Conservation (phyloP, 176 grass and related monocot species). For the Carex littledalei region DNA sequence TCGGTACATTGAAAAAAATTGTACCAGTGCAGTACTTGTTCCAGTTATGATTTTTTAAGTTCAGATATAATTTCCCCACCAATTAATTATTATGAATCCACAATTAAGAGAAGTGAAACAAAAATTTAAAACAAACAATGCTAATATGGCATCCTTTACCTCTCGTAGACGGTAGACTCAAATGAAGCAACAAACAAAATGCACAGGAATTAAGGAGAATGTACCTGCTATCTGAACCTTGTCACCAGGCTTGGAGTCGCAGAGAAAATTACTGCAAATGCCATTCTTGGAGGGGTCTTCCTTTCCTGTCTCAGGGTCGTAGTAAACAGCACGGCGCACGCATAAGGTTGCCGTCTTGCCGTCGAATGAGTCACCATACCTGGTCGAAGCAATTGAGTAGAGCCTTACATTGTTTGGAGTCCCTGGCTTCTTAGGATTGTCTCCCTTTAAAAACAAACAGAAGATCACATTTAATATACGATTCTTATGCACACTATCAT, state of each 20-base stretch:
- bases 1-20: background rate
- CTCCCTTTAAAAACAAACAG: conserved; percentile 45
- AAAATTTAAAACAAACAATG: background rate
- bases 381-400: conserved; percentile 93
- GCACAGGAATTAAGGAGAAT: background rate
- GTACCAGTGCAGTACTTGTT: background rate
- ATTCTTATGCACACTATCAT: background rate
- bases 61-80: background rate
- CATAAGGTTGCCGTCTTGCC: conserved; percentile 78
- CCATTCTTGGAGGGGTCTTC: conserved; percentile 85
- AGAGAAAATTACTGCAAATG: conserved; percentile 97
- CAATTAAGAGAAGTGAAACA: background rate
- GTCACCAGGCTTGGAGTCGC: conserved; percentile 80
- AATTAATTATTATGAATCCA: background rate
- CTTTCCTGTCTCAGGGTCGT: conserved; percentile 86
- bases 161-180: background rate
- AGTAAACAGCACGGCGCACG: conserved; percentile 79
- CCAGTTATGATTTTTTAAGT: background rate
- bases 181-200: background rate
- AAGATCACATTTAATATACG: background rate
- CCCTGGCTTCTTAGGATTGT: conserved; percentile 92
- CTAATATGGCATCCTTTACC: background rate
- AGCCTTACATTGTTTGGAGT: conserved; percentile 74
- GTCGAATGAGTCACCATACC: conserved; percentile 88
- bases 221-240: conserved; percentile 86